Evolutionary conservation across 805 yeast species (phyloP).

Genomic region (Komagataella ulmi): DNA sequence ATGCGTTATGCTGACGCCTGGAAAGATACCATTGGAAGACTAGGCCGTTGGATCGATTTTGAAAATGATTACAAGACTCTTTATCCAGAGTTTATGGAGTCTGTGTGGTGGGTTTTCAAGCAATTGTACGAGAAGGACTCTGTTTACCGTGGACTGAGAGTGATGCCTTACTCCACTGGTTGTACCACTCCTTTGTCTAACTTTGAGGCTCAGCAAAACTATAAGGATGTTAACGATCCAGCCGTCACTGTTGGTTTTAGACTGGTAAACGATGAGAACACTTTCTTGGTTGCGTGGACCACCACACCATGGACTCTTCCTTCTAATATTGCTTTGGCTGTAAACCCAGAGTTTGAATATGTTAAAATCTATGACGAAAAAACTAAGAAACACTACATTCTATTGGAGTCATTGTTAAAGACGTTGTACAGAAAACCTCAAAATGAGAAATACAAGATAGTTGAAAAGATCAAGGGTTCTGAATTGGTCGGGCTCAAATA

Average conservation of each 20-base stretch:
- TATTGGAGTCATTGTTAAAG: conserved; percentile 72
- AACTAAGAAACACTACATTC: conserved; percentile 64
- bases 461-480: conserved; percentile 69
- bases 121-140: conserved; percentile 73
- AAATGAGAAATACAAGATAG: conserved; percentile 72
- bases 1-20: conserved; percentile 95
- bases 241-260: conserved; percentile 90
- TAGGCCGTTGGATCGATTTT: conserved; percentile 99
- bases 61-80: conserved; percentile 96
- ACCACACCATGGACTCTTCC: conserved; percentile 99
- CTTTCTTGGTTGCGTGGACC: conserved; percentile 92
- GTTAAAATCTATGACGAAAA: conserved; percentile 88
- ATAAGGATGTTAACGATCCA: conserved; percentile 95
- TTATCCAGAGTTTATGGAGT: conserved; percentile 94
- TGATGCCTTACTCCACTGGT: conserved; percentile 98
- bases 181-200: conserved; percentile 93
- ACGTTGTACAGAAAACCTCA: conserved; percentile 91
- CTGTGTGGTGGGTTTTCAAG: conserved; percentile 98
- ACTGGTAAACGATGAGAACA: conserved; percentile 64
- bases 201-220: conserved; percentile 97
- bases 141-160: conserved; percentile 91
- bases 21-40: conserved; percentile 84
- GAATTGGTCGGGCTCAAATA: conserved; percentile 72
- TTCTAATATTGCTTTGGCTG: conserved; percentile 84
- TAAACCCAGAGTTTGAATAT: conserved; percentile 82